Evolutionary conservation across 371 early-diverging fungal species (phyloP), one percentile per base, ranked within the genome.

Genomic region (Haplosporangium sp.): DNA sequence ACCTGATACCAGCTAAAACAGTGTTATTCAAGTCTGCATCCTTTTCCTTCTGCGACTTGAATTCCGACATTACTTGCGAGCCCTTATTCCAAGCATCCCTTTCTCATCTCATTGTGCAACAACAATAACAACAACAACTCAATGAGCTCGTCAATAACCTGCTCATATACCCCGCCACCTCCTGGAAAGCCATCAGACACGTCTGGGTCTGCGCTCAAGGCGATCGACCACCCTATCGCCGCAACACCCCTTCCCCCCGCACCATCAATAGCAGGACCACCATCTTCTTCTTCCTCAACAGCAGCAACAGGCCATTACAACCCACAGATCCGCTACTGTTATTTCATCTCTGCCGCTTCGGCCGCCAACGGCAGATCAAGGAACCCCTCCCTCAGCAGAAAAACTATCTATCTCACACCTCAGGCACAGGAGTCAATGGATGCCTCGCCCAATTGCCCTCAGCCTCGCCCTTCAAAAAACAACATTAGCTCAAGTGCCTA

Each of bases 301-400:
- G 13, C 60, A 11, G 48, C 59, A 18, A 7, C 54, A 6, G 50
- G 43, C 51, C 18, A 20, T 52, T n/a, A 43, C 23, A 20, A 50
- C 21, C 71, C 66, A 1, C 79, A 79, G 45, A 72, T 79, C 53
- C 79, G 79, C 18, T 79, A 79, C 59, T 79, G 79, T 51, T 79
- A 79, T 47, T 79, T 79, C 55, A 72, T 79, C 59, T 68, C 79
- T 2, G 79, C 72, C 18, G 57, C 72, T 12, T 77, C 72, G 5
- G 54, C 57, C 40, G 56, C 67, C 9, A 58, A 46, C 13, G 48
- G 36, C 8, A 43, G 36, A 29, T 62, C 77, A 4, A 37, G 67
- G 36, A 38, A 67, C 23, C 60, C 68, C 7, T 67, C 79, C 6
- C 45, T 64, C 38, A 42, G 47, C 65, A 57, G 50, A 36, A 59